Evolutionary conservation across 2,329 filamentous ascomycete genomes (phyloP), one percentile per base, ranked within the genome.

Genomic region (Ploettnerulaceae sp.): DNA sequence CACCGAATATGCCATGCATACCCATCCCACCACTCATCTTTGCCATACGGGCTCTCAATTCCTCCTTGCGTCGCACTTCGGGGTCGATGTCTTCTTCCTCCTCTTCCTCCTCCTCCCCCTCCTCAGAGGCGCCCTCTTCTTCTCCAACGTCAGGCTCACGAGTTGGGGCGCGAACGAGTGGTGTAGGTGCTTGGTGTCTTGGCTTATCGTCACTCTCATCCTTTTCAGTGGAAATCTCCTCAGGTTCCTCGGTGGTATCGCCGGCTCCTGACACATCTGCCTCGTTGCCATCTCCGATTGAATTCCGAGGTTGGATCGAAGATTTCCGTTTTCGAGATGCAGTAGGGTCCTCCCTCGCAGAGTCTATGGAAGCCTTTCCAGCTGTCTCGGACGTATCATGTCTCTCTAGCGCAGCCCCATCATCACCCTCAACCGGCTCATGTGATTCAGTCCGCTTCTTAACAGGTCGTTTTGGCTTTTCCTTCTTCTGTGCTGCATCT

Each of bases 1-100:
- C 78, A 26, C 87, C 88, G 65, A 95, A 94, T 82, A 97, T 93
- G 59, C 89, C 88, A 64, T 89, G 82, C 84, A 97, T 95, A 36
- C 89, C 89, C 88, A 95, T 95, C 17, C 91, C 91, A 45, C 91
- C 91, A 57, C 91, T 95, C 85, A 98, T 93, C 69, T 95, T 96
- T 35, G 93, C 93, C 89, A 98, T 98, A 58, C 93, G 82, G 52
- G 93, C 89, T 50, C 93, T 81, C 24, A 98, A 74, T 64, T 96
- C 91, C 68, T 95, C 82, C 63, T 84, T 86, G 42, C 90, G 84
- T 56, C 80, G 82, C 17, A 88, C 75, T 65, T 98, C 93, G 1
- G 89, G 89, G 60, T 97, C 90, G 41, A 94, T 73, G 12, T 95
- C 88, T 21, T 90, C 86, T 37, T 90, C 87, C 24, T 89, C 85